Conservation (phyloP, 768 basidiomycete genomes). For the Ephemerocybe angulata region DNA sequence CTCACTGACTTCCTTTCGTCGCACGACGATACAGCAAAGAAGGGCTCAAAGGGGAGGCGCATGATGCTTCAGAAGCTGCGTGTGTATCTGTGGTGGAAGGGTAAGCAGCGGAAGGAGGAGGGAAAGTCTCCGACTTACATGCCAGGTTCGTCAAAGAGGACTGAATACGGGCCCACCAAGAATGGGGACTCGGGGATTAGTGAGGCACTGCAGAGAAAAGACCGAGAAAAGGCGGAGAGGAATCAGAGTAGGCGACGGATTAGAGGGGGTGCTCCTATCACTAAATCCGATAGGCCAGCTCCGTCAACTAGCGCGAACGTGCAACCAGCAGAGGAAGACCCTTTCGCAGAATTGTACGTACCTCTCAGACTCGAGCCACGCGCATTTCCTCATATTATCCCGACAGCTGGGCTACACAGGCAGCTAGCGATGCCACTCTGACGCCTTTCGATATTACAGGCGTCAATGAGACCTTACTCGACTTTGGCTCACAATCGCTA, state of each 20-base stretch:
- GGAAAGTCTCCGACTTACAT: conserved; percentile 25
- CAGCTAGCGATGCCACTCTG: background rate
- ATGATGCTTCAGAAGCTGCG: conserved; percentile 81
- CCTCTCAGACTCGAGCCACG: background rate
- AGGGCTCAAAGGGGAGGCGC: conserved; percentile 58
- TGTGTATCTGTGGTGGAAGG: conserved; percentile 81
- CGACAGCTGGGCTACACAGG: conserved; percentile 4
- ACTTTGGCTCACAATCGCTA: conserved; percentile 35
- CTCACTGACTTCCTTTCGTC: conserved; percentile 76
- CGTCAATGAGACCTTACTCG: conserved; percentile 28
- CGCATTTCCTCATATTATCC: background rate
- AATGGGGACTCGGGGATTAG: conserved; percentile 42
- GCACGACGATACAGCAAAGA: conserved; percentile 54
- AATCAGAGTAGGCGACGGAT: conserved; percentile 65
- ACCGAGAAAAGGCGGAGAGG: conserved; percentile 56
- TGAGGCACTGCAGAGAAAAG: conserved; percentile 77
- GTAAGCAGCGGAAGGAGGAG: conserved; percentile 40
- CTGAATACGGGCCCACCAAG: conserved; percentile 22
- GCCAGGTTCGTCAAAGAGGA: conserved; percentile 21
- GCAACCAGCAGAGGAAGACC: conserved; percentile 39
- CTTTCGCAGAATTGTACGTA: conserved; percentile 57
- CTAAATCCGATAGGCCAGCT: conserved; percentile 16
- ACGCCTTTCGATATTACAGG: conserved; percentile 16
- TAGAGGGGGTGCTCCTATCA: conserved; percentile 63
- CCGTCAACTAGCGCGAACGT: conserved; percentile 24